Evolutionary conservation across 2,329 filamentous ascomycete species (phyloP).

Genomic region (Nigrospora oryzae): DNA sequence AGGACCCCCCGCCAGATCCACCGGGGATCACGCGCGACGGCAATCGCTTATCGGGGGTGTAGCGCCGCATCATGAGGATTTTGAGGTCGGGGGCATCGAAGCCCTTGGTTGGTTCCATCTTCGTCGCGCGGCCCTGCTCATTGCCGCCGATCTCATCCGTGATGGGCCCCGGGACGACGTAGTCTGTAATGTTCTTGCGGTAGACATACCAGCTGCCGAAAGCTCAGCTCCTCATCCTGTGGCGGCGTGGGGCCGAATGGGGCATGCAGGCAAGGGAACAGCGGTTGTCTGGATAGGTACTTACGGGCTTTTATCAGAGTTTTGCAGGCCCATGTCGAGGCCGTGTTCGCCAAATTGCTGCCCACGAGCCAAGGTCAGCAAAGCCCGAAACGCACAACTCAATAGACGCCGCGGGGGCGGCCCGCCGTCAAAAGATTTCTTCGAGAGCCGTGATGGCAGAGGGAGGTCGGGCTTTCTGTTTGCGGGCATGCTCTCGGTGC

Average conservation of each 20-base stretch:
- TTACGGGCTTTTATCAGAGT: conserved; percentile 27
- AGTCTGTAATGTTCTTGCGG: conserved; percentile 37
- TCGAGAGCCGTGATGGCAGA: too few species aligned
- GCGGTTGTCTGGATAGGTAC: not conserved
- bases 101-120: conserved; percentile 35
- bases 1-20: not conserved
- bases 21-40: conserved; percentile 35
- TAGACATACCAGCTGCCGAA: conserved; percentile 37
- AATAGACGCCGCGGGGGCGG: too few species aligned
- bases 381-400: too few species aligned
- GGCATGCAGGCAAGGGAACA: not conserved
- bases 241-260: not conserved
- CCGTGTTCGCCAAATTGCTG: conserved; percentile 46
- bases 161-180: conserved; percentile 45
- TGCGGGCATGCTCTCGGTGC: too few species aligned
- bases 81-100: conserved; percentile 43
- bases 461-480: too few species aligned
- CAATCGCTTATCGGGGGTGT: conserved; percentile 33
- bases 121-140: conserved; percentile 43
- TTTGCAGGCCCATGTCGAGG: conserved; percentile 42
- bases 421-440: too few species aligned
- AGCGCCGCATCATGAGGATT: conserved; percentile 43
- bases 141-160: conserved; percentile 41
- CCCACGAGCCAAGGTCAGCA: too few species aligned
- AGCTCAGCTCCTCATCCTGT: too few species aligned